Base-by-base conservation (phyloP, 2,329 filamentous ascomycete genomes). In the Macroventuria anomochaeta region DNA sequence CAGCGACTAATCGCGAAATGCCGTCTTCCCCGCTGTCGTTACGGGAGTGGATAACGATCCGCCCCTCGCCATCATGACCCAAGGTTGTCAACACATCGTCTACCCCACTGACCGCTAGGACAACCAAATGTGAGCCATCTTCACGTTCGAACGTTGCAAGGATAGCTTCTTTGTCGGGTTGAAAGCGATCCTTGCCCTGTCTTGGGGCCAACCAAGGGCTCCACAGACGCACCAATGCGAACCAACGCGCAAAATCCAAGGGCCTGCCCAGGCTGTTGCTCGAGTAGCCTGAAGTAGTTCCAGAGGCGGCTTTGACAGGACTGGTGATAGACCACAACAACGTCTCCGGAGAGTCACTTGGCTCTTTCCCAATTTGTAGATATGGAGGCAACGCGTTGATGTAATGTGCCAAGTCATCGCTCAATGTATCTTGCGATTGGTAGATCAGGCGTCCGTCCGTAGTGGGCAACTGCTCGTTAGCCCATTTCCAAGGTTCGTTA, bases 201-300 rank as follows among this genome's bases (percentile, higher is more conserved):
- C 91, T 81, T n/a, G 93, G 93, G 7, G 89, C 91, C 10, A 96
- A 78, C 93, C 93, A 97, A 1, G 92, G 88, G 28, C 83, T 83
- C 85, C 88, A 95, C 3, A 90, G 79, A 15, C 92, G 85, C 5
- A 96, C 87, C 11, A 96, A 76, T 7, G 90, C 86, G 70, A 96
- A 93, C 86, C 91, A 96, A 63, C 89, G 87, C 68, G 83, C 82
- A 43, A 84, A 75, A 34, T 83, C 82, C 65, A 83, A 87, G 0
- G 90, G 88, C 1, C 77, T 76, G 0, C 91, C 91, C 1, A 96
- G 75, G 2, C 77, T 74, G 25, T 86, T 71, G 40, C 81, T 77
- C 25, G 80, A 82, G 47, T 81, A 80, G 0, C 83, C 79, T 3
- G 91, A 89, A 3, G 79, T 71, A 32, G 85, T 79, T 0, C 80